Percentiles rank a stretch among this genome's conserved stretches.
phyloP scores from a whole-genome alignment of 345 rosid genomes.

The Arabidopsis thaliana region DNA sequence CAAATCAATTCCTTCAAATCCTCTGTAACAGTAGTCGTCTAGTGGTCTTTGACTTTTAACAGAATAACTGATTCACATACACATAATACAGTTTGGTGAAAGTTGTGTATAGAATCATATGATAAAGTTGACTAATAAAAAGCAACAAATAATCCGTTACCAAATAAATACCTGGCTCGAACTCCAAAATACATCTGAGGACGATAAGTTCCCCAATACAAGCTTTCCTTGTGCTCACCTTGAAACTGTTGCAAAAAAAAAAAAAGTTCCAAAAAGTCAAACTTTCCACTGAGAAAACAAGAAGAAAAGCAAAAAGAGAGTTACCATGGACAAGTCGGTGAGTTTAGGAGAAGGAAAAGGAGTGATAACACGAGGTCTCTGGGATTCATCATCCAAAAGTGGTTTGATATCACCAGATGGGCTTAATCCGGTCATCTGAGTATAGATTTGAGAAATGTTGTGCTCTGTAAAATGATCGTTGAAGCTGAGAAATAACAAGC shows the following conservation, averaged over 20 bases:
- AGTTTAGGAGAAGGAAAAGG: constrained; percentile 84
- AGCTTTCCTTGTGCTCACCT: constrained; percentile 83
- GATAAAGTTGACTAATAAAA: background rate
- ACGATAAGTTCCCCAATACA: constrained; percentile 93
- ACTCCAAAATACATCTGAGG: constrained; percentile 88
- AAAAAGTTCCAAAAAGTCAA: background rate
- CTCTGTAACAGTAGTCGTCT: background rate
- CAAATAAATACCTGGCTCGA: constrained; percentile 65
- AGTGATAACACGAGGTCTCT: constrained; percentile 71
- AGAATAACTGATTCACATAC: background rate
- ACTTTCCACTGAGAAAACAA: background rate
- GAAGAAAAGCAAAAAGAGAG: background rate
- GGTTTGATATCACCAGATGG: constrained; percentile 59
- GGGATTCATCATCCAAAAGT: constrained; percentile 42
- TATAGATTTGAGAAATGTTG: background rate
- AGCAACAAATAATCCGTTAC: background rate
- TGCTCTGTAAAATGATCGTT: constrained; percentile 12
- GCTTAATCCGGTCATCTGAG: constrained; percentile 52
- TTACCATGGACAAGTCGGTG: constrained; percentile 73
- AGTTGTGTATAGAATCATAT: background rate
- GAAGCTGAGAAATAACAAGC: constrained; percentile 13
- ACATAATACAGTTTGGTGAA: background rate
- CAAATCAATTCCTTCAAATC: background rate
- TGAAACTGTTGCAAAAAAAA: constrained; percentile 58
- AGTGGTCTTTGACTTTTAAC: constrained; percentile 1